These are phyloP conservation scores for Aspergillus panamensis DNA, from an alignment of 495 filamentous ascomycete genomes.

Conservation along the genomic window DNA sequence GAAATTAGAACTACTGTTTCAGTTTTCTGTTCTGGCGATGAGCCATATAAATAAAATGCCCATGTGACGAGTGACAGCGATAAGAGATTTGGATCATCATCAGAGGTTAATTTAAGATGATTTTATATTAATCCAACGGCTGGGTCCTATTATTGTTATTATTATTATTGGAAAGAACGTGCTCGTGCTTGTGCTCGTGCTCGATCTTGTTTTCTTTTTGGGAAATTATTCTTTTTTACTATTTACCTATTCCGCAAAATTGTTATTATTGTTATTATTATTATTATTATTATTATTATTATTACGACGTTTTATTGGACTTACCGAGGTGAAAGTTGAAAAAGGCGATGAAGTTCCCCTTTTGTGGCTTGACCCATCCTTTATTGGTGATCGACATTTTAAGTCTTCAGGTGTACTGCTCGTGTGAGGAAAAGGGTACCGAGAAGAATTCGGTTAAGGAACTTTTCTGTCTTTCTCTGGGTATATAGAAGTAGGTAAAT, in stretches of 20 bases:
- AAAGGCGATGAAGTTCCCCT: too few relatives aligned
- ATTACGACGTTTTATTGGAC: too few relatives aligned
- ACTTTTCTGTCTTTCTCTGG: too few relatives aligned
- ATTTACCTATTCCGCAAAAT: neutral
- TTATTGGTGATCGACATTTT: neutral
- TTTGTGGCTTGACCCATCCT: neutral
- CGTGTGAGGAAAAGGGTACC: neutral
- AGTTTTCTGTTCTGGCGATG: neutral
- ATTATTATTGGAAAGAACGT: too few relatives aligned
- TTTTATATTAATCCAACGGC: too few relatives aligned
- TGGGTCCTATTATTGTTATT: too few relatives aligned
- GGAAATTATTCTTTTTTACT: neutral
- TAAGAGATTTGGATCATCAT: too few relatives aligned
- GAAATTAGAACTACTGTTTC: neutral
- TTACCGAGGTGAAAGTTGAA: too few relatives aligned
- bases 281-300: too few relatives aligned
- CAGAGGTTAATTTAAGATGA: too few relatives aligned
- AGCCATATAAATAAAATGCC: neutral
- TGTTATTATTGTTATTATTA: neutral
- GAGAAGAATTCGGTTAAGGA: neutral
- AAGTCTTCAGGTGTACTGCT: neutral
- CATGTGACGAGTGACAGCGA: too few relatives aligned
- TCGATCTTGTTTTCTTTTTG: neutral
- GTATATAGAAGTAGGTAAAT: too few relatives aligned
- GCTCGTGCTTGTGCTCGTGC: neutral